Conservation (phyloP, 768 basidiomycete species). For the Chalciporus chontae region DNA sequence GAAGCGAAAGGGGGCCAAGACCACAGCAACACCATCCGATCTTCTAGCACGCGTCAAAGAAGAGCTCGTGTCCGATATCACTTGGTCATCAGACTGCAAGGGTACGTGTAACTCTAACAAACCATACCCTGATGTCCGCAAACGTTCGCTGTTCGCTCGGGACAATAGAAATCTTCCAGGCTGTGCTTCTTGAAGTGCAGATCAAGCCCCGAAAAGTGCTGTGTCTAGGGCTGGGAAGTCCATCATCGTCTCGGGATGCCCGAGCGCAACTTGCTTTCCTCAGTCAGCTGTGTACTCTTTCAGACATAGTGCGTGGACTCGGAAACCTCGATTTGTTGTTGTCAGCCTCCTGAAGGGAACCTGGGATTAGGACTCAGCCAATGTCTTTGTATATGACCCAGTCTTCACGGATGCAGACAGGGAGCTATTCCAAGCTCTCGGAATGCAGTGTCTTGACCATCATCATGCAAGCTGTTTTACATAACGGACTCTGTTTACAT, state of each 20-base stretch:
- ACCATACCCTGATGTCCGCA: conserved; percentile 5
- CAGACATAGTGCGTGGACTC: conserved; percentile 56
- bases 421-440: conserved; percentile 41
- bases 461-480: conserved; percentile 47
- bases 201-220: conserved; percentile 38
- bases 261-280: conserved; percentile 70
- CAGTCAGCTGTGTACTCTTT: conserved; percentile 46
- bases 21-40: conserved; percentile 31
- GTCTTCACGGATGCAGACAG: conserved; percentile 64
- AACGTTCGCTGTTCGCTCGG: conserved; percentile 2
- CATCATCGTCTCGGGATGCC: conserved; percentile 56
- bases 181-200: conserved; percentile 27
- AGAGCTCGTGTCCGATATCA: conserved; percentile 41
- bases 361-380: conserved; percentile 40
- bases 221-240: conserved; percentile 75
- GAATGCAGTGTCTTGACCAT: conserved; percentile 36
- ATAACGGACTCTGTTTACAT: not conserved
- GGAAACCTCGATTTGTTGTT: conserved; percentile 12
- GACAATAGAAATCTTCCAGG: conserved; percentile 34
- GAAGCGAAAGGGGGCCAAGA: conserved; percentile 42
- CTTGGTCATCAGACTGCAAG: conserved; percentile 55
- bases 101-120: conserved; percentile 40
- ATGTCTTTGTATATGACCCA: conserved; percentile 65
- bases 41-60: conserved; percentile 42
- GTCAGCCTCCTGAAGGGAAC: not conserved